These are phyloP conservation scores for Castanopsis chinensis DNA, from an alignment of 306 rosid genomes.

Conservation along the genomic window DNA sequence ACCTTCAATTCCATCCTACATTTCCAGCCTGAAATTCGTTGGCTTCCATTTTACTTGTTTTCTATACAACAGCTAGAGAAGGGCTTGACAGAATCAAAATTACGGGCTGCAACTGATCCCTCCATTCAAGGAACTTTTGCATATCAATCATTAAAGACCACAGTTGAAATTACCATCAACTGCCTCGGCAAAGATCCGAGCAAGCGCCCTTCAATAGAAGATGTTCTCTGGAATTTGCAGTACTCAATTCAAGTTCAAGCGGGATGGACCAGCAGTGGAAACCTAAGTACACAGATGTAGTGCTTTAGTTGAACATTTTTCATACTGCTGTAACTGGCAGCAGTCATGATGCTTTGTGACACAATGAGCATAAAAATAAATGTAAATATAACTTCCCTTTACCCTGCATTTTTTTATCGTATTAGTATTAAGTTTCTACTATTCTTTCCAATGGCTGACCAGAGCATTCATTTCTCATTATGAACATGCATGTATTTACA, in stretches of 20 bases:
- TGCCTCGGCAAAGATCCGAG: constrained; percentile 61
- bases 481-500: background rate
- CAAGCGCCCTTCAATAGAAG: constrained; percentile 86
- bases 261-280: constrained; percentile 86
- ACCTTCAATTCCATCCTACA: background rate
- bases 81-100: constrained; percentile 52
- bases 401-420: background rate
- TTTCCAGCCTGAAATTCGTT: background rate
- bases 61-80: constrained; percentile 58
- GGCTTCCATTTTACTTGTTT: background rate
- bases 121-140: constrained; percentile 55
- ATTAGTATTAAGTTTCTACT: background rate
- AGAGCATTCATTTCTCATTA: background rate
- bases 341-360: background rate
- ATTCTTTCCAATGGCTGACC: background rate
- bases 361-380: background rate
- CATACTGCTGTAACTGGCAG: background rate
- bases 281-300: constrained; percentile 27
- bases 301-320: background rate
- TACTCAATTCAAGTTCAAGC: constrained; percentile 92
- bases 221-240: constrained; percentile 86
- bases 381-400: background rate
- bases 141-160: constrained; percentile 65
- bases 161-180: constrained; percentile 59
- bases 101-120: constrained; percentile 40